A percentile compares a stretch with the other conserved stretches of the same genome.
phyloP scores from a whole-genome alignment of 345 rosid species.

The Citrus mangshanensis region DNA sequence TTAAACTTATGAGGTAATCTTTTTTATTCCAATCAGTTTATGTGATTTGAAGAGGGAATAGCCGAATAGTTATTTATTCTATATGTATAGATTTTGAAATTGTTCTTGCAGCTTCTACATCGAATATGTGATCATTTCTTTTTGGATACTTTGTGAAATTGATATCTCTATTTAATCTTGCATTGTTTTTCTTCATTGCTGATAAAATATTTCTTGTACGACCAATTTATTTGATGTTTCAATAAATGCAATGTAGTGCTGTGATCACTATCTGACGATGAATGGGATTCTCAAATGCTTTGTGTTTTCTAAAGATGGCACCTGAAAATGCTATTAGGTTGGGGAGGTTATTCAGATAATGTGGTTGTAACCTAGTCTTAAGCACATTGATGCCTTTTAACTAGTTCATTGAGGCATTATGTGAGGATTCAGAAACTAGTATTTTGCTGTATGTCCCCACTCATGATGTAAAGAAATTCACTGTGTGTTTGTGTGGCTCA shows the following conservation, averaged over 20 bases:
- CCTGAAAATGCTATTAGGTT: neutral
- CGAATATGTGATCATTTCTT: neutral
- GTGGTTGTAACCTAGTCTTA: neutral
- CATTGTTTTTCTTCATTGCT: neutral
- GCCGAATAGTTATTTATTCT: neutral
- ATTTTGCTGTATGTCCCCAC: neutral
- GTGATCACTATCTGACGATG: neutral
- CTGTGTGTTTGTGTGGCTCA: neutral
- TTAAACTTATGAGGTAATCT: conserved; percentile 18
- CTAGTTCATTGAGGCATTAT: neutral
- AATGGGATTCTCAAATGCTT: neutral
- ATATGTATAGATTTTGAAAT: neutral
- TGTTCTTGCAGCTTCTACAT: neutral
- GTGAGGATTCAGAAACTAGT: neutral
- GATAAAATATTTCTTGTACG: neutral
- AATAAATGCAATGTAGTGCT: neutral
- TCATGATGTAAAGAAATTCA: neutral
- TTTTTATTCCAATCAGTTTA: neutral
- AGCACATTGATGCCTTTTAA: neutral
- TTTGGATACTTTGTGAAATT: neutral
- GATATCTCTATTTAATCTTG: neutral
- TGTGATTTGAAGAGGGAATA: neutral
- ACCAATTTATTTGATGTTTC: neutral
- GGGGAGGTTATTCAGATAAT: neutral
- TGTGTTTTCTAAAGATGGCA: neutral